Conservation (phyloP, 495 filamentous ascomycete species). For the Entonaema liquescens region DNA sequence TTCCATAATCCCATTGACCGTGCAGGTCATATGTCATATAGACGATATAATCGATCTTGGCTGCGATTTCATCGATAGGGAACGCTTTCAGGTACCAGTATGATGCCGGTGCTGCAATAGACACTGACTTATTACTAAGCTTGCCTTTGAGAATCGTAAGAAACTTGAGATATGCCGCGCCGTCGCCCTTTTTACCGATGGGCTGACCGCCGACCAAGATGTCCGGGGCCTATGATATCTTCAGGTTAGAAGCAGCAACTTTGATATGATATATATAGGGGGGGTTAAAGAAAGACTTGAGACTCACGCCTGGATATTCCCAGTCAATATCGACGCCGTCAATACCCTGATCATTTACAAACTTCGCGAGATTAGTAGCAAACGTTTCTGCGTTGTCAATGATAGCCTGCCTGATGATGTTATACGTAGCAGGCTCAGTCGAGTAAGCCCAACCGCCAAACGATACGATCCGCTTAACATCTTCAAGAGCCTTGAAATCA, state of each 20-base stretch:
- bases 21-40: constrained; percentile 49
- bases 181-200: constrained; percentile 27
- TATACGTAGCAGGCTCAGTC: constrained; percentile 47
- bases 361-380: constrained; percentile 47
- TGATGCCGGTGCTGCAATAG: constrained; percentile 40
- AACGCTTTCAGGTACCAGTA: constrained; percentile 40
- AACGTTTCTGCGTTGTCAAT: constrained; percentile 50
- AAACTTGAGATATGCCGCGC: constrained; percentile 37
- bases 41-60: constrained; percentile 45
- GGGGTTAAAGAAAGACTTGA: not conserved
- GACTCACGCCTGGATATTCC: constrained; percentile 52
- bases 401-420: constrained; percentile 52
- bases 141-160: constrained; percentile 21
- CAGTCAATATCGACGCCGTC: constrained; percentile 53
- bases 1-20: constrained; percentile 24
- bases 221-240: constrained; percentile 35
- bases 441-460: constrained; percentile 61
- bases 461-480: constrained; percentile 51
- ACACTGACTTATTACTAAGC: constrained; percentile 30
- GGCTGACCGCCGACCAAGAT: constrained; percentile 38
- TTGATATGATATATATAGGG: not conserved
- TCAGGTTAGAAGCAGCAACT: constrained; percentile 1
- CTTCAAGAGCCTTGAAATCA: constrained; percentile 36
- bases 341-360: constrained; percentile 36
- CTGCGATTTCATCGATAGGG: constrained; percentile 37